Base-by-base conservation (phyloP, 2,329 filamentous ascomycete genomes). In the Fusarium tricinctum region DNA sequence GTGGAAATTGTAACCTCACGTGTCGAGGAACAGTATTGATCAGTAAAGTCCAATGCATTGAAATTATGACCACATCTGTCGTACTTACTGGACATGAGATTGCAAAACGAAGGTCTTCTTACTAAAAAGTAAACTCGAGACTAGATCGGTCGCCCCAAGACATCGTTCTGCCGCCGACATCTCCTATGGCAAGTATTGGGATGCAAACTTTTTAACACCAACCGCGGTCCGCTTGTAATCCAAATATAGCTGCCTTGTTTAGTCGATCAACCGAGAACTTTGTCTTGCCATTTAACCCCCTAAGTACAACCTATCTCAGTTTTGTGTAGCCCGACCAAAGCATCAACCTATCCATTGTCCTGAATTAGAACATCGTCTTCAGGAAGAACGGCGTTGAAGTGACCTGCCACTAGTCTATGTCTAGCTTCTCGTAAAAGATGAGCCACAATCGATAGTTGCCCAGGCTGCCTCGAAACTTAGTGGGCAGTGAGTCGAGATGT, bases 321-420 rank as follows among this genome's bases (percentile, higher is more conserved):
- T 0, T 74, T 69, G 23, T 65, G 73, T 17, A 80, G 54, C 13
- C 64, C 53, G 8, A 47, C 38, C 80, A 79, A 81, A 7, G 72
- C 77, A 63, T 82, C 80, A 1, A 74, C 48, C 10, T 82, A 74
- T 0, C 68, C 62, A 56, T 78, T 80, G 3, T 71, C 66, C 14
- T 59, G 52, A 1, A 82, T 59, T 7, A 80, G 70, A 0, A 49
- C 40, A 4, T 63, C 60, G 51, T 82, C 80, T 44, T 78, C 75
- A 1, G 76, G 73, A 5, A 79, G 65, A 5, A 80, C 75, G 4
- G 78, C 76, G 52, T 82, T 81, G 59, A 81, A 82, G 52, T 81
- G 79, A 13, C 80, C 80, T 5, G 79, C 79, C 3, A 81, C 72
- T 6, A 82, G 43, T 0, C 78, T 79, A 23, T 59, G 66, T 1